phyloP scores from a whole-genome alignment of 2,329 filamentous ascomycete species.

The Metarhizium album region DNA sequence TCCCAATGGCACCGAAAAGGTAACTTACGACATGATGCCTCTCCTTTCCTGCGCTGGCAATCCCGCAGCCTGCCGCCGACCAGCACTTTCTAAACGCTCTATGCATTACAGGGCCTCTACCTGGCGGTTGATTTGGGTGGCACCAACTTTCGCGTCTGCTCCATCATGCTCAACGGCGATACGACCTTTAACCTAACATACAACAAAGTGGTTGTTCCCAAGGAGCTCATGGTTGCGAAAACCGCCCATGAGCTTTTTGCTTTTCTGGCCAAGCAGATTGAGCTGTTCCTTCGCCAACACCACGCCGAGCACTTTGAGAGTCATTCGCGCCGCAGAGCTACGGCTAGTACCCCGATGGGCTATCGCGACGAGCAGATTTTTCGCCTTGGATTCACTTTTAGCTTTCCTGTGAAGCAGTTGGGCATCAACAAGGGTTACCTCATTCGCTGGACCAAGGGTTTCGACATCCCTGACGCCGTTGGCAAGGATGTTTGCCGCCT shows the following conservation, averaged over 20 bases:
- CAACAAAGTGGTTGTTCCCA: slow-evolving; percentile 85
- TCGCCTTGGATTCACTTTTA: slow-evolving; percentile 96
- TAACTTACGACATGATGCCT: slow-evolving; percentile 7
- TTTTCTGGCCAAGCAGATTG: slow-evolving; percentile 89
- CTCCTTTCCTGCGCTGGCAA: neutral
- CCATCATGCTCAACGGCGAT: slow-evolving; percentile 85
- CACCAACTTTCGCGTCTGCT: slow-evolving; percentile 97
- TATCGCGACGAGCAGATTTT: slow-evolving; percentile 69
- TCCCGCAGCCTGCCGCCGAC: neutral
- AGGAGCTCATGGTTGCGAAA: slow-evolving; percentile 80
- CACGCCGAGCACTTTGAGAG: slow-evolving; percentile 78
- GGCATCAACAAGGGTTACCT: slow-evolving; percentile 92
- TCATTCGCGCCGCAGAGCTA: slow-evolving; percentile 53
- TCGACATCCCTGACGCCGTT: slow-evolving; percentile 88
- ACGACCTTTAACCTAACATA: slow-evolving; percentile 90
- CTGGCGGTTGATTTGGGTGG: slow-evolving; percentile 96
- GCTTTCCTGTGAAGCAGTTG: slow-evolving; percentile 87
- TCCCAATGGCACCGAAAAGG: slow-evolving; percentile 96
- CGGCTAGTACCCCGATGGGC: slow-evolving; percentile 45
- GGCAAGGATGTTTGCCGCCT: slow-evolving; percentile 91
- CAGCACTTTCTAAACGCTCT: neutral
- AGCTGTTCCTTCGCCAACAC: slow-evolving; percentile 75
- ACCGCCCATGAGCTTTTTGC: slow-evolving; percentile 79
- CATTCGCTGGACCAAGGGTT: slow-evolving; percentile 97
- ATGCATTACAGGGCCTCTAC: slow-evolving; percentile 72